Evolutionary conservation across 257 asterid genomes (phyloP).

Genomic region (Mentha longifolia): DNA sequence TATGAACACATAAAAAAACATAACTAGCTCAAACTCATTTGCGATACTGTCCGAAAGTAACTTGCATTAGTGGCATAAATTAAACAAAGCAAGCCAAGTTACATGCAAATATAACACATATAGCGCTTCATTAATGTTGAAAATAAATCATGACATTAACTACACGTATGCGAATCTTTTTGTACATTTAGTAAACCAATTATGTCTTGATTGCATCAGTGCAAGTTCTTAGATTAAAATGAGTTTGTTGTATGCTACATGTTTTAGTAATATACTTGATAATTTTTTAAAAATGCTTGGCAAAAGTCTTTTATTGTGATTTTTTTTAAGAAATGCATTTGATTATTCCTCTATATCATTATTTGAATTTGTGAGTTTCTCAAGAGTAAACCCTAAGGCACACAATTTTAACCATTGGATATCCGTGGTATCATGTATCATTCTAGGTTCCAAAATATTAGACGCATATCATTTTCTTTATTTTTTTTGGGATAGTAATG

Average conservation of each 20-base stretch:
- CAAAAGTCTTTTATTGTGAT: neutral
- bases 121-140: neutral
- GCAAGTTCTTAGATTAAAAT: slow-evolving; percentile 16
- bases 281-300: slow-evolving; percentile 6
- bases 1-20: neutral
- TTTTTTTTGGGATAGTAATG: slow-evolving; percentile 1
- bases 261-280: neutral
- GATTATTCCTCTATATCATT: neutral
- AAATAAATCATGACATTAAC: neutral
- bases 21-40: neutral
- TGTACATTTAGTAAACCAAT: neutral
- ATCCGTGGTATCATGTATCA: neutral
- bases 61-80: neutral
- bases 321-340: neutral
- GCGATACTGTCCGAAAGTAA: neutral
- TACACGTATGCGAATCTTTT: neutral
- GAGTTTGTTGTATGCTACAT: neutral
- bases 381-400: neutral
- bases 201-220: slow-evolving; percentile 10
- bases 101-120: neutral
- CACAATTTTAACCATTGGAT: neutral
- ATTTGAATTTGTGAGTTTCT: neutral
- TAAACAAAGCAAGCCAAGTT: neutral
- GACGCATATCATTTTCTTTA: neutral
- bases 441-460: neutral